Evolutionary conservation across 2,329 filamentous ascomycete genomes (phyloP), one percentile per base, ranked within the genome.

Genomic region (Hypocrella siamensis): DNA sequence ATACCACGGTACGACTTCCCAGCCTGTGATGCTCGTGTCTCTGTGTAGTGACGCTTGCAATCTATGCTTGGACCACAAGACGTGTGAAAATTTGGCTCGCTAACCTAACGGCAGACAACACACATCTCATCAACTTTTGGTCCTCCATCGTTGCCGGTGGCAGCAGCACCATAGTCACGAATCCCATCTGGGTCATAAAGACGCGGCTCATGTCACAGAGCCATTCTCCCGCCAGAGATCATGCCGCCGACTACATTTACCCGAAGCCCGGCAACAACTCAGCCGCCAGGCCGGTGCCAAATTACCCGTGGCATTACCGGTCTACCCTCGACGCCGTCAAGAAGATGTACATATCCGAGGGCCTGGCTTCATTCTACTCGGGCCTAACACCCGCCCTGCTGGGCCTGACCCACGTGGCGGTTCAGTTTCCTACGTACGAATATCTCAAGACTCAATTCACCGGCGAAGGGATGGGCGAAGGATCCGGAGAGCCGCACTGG

Each of bases 171-270:
- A 68, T 96, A 40, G 80, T 79, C 39, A 98, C 90, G 17, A 98
- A 96, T 54, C 90, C 90, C 1, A 98, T 98, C 38, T 98, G 90
- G 90, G 90, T 98, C 24, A 93, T 98, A 61, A 98, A 98, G 59
- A 98, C 90, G 30, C 71, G 90, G 42, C 70, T 98, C 44, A 96
- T 96, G 90, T 93, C 90, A 24, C 90, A 96, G 60, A 79, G 75
- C 68, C 40, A 65, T 57, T 42, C 38, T 61, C 54, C 49, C 56
- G 39, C 49, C 53, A 61, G 56, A 49, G 62, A 49, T 48, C 61
- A 54, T 12, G 56, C 60, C 39, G 61, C 56, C 36, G 54, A 60
- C 40, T 60, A 57, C 37, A 42, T 45, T 39, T 60, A 62, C 37
- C 62, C 67, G 28, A 63, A 63, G 42, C 56, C 64, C 10, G 49